Base-by-base conservation (phyloP, 441 rosid species). In the Populus tomentosa region DNA sequence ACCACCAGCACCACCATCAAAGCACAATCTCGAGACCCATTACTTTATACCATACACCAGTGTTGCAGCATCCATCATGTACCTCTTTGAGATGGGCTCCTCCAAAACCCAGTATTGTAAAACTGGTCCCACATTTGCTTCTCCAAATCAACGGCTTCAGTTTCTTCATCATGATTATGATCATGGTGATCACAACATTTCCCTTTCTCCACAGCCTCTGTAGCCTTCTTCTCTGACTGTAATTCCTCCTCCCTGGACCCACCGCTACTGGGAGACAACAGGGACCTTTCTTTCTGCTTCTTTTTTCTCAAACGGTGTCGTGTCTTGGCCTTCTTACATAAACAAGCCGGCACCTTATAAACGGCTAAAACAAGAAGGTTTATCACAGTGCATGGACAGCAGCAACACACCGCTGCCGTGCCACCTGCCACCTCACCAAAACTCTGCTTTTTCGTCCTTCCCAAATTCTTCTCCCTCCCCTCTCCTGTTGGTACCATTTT, bases 71-170 rank as follows among this genome's bases (percentile, higher is more conserved):
- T 61, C 65, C 65, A 23, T 61, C 28, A 61, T 61, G 65, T 21
- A 61, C 65, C 88, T 70, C 79, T 85, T 35, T 84, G 87, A 26
- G 95, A 90, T 0, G 91, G 87, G 79, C 92, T 90, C 79, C 98
- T 88, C 95, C 97, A 91, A 73, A 93, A 93, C 26, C 98, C 98
- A 69, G 92, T 76, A 7, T 83, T 87, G 73, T 75, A 78, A 69
- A 93, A 91, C 72, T 75, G 90, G 70, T 82, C 91, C 93, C 92
- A 89, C 90, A 88, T 90, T 74, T 88, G 91, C 77, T 79, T 85
- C 23, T 91, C 93, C 72, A 86, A 75, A 65, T 67, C 77, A 7
- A 76, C 86, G 67, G 83, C 59, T 24, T 69, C 88, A 21, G 32
- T 70, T n/a, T 42, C 75, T 10, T 77, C 73, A 10, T 67, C 79